Conservation (phyloP, 2,329 filamentous ascomycete genomes). For the Alternaria sp. region DNA sequence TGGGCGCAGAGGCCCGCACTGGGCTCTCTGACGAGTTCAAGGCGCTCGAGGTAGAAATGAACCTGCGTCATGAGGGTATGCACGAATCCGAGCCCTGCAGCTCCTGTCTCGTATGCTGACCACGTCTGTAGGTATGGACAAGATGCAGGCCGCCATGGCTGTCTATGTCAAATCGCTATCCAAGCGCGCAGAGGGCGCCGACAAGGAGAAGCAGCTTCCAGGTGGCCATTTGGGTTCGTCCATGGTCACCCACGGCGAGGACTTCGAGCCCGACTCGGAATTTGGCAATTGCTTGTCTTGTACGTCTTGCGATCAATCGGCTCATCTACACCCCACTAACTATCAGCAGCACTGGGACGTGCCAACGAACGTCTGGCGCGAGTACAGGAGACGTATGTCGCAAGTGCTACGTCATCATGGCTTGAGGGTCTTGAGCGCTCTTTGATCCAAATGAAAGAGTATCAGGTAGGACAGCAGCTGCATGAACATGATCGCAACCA, state of each 20-base stretch:
- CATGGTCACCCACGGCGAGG: conserved; percentile 89
- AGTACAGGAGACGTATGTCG: conserved; percentile 83
- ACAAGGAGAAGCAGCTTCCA: conserved; percentile 86
- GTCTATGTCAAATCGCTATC: conserved; percentile 87
- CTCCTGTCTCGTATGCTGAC: conserved; percentile 12
- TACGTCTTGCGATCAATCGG: conserved; percentile 51
- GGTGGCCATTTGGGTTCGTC: conserved; percentile 80
- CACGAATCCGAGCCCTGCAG: conserved; percentile 12
- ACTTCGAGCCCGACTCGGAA: conserved; percentile 89
- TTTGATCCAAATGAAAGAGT: conserved; percentile 95
- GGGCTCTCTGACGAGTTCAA: conserved; percentile 90
- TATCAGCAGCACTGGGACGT: conserved; percentile 71
- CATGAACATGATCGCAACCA: neutral
- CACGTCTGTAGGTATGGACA: conserved; percentile 76
- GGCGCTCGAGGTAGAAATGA: conserved; percentile 88
- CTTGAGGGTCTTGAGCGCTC: conserved; percentile 90
- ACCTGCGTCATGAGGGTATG: conserved; percentile 83
- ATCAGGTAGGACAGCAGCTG: conserved; percentile 70
- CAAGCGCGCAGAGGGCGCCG: conserved; percentile 83
- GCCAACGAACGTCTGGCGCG: conserved; percentile 88
- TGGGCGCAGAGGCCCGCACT: conserved; percentile 91
- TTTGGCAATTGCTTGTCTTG: conserved; percentile 86
- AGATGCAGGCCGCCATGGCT: conserved; percentile 84
- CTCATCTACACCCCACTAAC: conserved; percentile 24
- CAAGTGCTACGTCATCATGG: conserved; percentile 82